Evolutionary conservation across 164 flowering plant genomes (phyloP).

Genomic region (Kingdonia uniflora): DNA sequence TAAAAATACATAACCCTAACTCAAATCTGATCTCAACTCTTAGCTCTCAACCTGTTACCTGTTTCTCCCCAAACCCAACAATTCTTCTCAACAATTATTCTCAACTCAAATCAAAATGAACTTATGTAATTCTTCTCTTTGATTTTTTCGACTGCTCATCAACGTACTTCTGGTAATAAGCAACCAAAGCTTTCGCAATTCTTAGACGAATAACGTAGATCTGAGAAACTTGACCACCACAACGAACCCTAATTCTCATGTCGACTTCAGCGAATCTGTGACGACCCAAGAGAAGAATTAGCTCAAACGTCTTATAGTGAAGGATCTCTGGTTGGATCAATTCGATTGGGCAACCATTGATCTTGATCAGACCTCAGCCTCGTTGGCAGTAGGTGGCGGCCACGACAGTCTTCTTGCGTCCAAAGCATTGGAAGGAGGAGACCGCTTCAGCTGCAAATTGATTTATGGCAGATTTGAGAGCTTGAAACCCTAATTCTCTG

Average conservation of each 20-base stretch:
- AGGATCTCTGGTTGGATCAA: constrained; percentile 17
- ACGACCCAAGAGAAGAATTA: constrained; percentile 12
- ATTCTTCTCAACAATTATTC: too few relatives aligned
- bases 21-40: too few relatives aligned
- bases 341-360: constrained; percentile 15
- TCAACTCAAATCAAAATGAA: too few relatives aligned
- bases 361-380: constrained; percentile 13
- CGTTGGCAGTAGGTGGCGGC: constrained; percentile 16
- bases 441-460: not conserved
- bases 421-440: constrained; percentile 15
- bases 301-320: constrained; percentile 13
- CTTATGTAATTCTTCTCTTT: too few relatives aligned
- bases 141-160: constrained; percentile 17
- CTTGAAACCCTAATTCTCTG: too few relatives aligned
- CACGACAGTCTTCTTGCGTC: constrained; percentile 14
- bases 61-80: too few relatives aligned
- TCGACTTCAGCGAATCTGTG: constrained; percentile 14
- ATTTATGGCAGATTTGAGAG: too few relatives aligned
- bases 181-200: constrained; percentile 17
- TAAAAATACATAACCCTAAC: too few relatives aligned
- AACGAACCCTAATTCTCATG: constrained; percentile 19
- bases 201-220: constrained; percentile 16
- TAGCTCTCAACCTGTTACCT: too few relatives aligned
- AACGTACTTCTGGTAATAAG: constrained; percentile 17
- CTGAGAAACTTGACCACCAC: constrained; percentile 16